A percentile compares a stretch with the other conserved stretches of the same genome.
Evolutionary conservation across 2,329 filamentous ascomycete species (phyloP).

Genomic region (Nigrograna mackinnonii): DNA sequence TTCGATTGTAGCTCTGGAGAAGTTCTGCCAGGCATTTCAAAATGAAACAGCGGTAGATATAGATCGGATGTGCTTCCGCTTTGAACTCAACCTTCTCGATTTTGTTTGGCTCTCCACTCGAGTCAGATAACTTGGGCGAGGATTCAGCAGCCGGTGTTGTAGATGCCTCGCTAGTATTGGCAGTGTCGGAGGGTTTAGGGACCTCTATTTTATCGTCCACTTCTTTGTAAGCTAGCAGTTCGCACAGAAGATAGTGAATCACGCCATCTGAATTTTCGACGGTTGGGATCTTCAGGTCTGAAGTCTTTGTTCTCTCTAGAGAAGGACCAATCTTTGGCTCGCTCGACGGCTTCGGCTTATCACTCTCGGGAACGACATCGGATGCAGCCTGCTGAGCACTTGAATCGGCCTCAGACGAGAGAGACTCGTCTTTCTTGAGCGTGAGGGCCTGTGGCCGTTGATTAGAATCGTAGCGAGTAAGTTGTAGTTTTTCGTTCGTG

Average conservation of each 20-base stretch:
- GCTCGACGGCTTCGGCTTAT: conserved; percentile 36
- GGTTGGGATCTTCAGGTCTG: conserved; percentile 78
- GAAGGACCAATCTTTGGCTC: conserved; percentile 47
- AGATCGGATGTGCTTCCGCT: conserved; percentile 90
- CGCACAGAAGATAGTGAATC: conserved; percentile 90
- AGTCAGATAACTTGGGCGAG: conserved; percentile 11
- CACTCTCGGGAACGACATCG: conserved; percentile 35
- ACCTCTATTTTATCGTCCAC: conserved; percentile 80
- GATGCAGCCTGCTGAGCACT: conserved; percentile 16
- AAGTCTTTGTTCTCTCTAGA: conserved; percentile 66
- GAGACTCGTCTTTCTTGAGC: conserved; percentile 54
- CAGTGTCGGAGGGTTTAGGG: conserved; percentile 47
- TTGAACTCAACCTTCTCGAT: conserved; percentile 78
- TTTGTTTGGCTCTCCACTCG: conserved; percentile 53
- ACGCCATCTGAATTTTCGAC: conserved; percentile 94
- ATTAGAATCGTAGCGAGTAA: conserved; percentile 64
- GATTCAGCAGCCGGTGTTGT: conserved; percentile 10
- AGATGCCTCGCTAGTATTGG: conserved; percentile 21
- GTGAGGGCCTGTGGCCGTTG: conserved; percentile 57
- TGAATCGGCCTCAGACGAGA: conserved; percentile 18
- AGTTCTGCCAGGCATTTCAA: conserved; percentile 91
- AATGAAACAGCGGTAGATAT: conserved; percentile 94
- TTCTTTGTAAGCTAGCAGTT: conserved; percentile 88
- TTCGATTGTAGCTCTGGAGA: conserved; percentile 86
- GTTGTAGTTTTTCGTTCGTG: conserved; percentile 80